A percentile compares a stretch with the other conserved stretches of the same genome.
These are phyloP conservation scores for Roridomyces roridus DNA, from an alignment of 768 basidiomycete genomes.

Conservation along the genomic window DNA sequence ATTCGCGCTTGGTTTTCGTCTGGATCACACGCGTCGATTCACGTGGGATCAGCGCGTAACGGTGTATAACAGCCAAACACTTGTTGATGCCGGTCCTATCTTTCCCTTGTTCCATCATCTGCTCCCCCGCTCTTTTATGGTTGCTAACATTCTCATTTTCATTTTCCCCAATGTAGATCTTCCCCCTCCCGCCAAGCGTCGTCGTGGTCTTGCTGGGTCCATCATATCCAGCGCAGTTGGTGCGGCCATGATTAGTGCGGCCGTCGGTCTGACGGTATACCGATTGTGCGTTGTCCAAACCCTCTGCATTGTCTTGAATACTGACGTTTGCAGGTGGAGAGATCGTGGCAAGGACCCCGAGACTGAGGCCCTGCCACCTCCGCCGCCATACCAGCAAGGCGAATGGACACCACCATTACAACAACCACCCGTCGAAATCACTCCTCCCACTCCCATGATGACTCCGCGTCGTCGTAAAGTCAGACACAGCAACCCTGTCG, in stretches of 20 bases:
- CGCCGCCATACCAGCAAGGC: slow-evolving; percentile 33
- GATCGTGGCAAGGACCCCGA: slow-evolving; percentile 67
- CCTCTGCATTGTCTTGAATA: not conserved
- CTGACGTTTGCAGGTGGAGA: slow-evolving; percentile 63
- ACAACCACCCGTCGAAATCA: slow-evolving; percentile 35
- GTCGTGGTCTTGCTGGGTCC: slow-evolving; percentile 80
- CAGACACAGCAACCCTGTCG: slow-evolving; percentile 33
- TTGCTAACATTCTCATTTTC: slow-evolving; percentile 42
- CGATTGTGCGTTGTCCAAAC: slow-evolving; percentile 65
- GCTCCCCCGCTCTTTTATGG: slow-evolving; percentile 20
- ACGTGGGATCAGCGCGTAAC: too few relatives aligned
- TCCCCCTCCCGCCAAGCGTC: slow-evolving; percentile 78
- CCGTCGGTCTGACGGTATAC: slow-evolving; percentile 87
- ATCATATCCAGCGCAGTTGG: slow-evolving; percentile 85
- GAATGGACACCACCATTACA: slow-evolving; percentile 24
- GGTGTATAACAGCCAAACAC: not conserved
- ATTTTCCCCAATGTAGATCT: slow-evolving; percentile 66
- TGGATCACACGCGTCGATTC: not conserved
- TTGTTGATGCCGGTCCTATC: slow-evolving; percentile 4
- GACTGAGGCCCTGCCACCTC: slow-evolving; percentile 39
- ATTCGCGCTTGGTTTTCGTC: slow-evolving; percentile 15
- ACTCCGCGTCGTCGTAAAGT: slow-evolving; percentile 46
- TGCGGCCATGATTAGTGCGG: slow-evolving; percentile 86
- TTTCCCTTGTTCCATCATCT: slow-evolving; percentile 7
- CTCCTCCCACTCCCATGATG: slow-evolving; percentile 32